Evolutionary conservation across 1,284 basidiomycete genomes (phyloP), one percentile per base, ranked within the genome.

Genomic region (Pyrrhoderma noxium): DNA sequence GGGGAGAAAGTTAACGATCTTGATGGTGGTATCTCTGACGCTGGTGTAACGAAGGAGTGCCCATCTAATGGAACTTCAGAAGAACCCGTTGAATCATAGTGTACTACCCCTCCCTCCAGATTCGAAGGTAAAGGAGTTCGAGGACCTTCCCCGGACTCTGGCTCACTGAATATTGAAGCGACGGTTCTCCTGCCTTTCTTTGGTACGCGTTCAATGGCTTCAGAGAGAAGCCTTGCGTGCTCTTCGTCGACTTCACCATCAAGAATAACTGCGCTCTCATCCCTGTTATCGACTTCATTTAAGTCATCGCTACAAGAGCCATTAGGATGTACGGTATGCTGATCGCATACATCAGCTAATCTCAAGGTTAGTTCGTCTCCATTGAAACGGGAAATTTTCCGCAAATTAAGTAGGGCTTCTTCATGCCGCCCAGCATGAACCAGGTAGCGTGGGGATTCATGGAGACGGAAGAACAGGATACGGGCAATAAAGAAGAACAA

Each of bases 401-500:
- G 81, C 0, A 97, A 74, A 1, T 84, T 84, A 56, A 87, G 77
- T 38, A 93, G 68, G 0, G 93, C 93, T 61, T 95, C 92, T 49
- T 82, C 76, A 25, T 77, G 79, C 27, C 90, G 76, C 8, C 91
- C 90, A 0, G 86, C 84, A 41, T 91, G 82, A 9, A 93, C 90
- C 50, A 97, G 82, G 61, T 84, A 95, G 34, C 92, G 81, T 8
- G 95, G 93, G 0, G 92, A 95, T 68, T 99, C 95, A 64, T 95
- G 85, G 14, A 99, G 70, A 8, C 82, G 80, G 74, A 98, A 96
- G 65, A 97, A 85, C 8, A 89, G 70, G 56, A 95, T 89, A 14
- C 94, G 86, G 2, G 82, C 82, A 19, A 89, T 63, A 62, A 93
- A 93, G 82, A 97, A 95, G 1, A 74, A 65, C 13, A 94, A 70